phyloP scores from a whole-genome alignment of 2,329 filamentous ascomycete species.

The Aureobasidium uvarum region DNA sequence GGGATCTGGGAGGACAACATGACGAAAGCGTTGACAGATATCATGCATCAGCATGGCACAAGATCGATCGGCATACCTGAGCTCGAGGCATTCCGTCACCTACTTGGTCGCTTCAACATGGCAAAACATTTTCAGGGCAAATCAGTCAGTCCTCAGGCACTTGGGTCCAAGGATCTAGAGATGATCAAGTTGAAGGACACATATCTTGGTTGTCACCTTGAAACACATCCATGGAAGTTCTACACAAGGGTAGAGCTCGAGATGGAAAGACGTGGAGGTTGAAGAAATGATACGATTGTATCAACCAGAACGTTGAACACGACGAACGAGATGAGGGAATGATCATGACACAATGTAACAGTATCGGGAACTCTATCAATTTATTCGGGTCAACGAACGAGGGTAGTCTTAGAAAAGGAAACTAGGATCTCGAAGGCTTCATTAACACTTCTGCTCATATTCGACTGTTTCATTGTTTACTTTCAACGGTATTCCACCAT shows the following conservation, averaged over 20 bases:
- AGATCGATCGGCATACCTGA: not conserved
- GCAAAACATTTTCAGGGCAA: not conserved
- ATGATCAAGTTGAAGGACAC: not conserved
- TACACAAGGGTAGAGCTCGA: not conserved
- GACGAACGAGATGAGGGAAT: not conserved
- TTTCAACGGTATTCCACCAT: too few species aligned
- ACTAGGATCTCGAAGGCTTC: not conserved
- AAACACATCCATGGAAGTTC: not conserved
- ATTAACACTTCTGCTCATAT: not conserved
- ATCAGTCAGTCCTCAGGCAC: not conserved
- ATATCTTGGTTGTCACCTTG: constrained; percentile 7
- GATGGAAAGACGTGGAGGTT: not conserved
- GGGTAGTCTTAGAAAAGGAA: not conserved
- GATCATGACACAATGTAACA: not conserved
- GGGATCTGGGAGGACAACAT: not conserved
- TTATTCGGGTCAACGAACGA: not conserved
- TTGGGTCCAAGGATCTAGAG: not conserved
- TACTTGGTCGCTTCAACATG: not conserved
- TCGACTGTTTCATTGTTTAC: too few species aligned
- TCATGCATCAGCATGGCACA: not conserved
- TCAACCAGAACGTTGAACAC: not conserved
- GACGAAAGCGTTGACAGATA: not conserved
- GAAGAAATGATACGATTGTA: not conserved
- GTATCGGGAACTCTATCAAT: not conserved
- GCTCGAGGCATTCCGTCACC: not conserved